Percentiles rank a stretch among this genome's conserved stretches.
Evolutionary conservation across 805 yeast genomes (phyloP).

Genomic region (Starmera amethionina): DNA sequence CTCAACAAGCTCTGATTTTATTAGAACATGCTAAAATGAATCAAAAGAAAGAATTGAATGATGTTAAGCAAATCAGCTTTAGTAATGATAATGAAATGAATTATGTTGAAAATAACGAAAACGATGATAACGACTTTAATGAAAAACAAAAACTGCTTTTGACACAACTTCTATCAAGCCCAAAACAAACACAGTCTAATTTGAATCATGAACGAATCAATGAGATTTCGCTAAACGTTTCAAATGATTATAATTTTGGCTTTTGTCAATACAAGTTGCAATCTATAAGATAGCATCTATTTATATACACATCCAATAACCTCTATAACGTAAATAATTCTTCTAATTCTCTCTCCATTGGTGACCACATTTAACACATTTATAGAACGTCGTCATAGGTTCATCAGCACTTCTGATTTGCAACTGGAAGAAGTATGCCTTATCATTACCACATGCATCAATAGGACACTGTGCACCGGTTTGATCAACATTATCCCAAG

Average conservation of each 20-base stretch:
- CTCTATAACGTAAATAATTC: background rate
- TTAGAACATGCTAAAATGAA: no score
- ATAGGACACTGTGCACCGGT: conserved; percentile 88
- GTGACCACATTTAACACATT: conserved; percentile 86
- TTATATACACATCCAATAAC: background rate
- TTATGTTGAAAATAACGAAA: conserved; percentile 28
- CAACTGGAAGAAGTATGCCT: conserved; percentile 93
- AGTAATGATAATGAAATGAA: conserved; percentile 22
- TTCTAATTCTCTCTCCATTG: conserved; percentile 94
- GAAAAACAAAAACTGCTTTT: background rate
- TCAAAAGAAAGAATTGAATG: no score
- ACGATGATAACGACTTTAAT: conserved; percentile 12
- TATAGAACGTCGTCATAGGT: conserved; percentile 97
- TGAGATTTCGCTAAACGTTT: background rate
- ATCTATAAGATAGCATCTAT: background rate
- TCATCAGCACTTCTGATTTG: conserved; percentile 98
- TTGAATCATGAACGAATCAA: background rate
- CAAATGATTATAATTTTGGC: conserved; percentile 1
- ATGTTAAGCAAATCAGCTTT: no score
- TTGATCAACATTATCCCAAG: conserved; percentile 98
- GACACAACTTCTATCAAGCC: background rate
- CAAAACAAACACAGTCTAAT: background rate
- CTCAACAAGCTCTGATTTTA: no score
- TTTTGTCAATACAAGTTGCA: background rate
- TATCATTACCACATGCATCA: conserved; percentile 75